A percentile compares a stretch with the other conserved stretches of the same genome.
phyloP scores from a whole-genome alignment of 441 rosid genomes.

The Brassica balearica region DNA sequence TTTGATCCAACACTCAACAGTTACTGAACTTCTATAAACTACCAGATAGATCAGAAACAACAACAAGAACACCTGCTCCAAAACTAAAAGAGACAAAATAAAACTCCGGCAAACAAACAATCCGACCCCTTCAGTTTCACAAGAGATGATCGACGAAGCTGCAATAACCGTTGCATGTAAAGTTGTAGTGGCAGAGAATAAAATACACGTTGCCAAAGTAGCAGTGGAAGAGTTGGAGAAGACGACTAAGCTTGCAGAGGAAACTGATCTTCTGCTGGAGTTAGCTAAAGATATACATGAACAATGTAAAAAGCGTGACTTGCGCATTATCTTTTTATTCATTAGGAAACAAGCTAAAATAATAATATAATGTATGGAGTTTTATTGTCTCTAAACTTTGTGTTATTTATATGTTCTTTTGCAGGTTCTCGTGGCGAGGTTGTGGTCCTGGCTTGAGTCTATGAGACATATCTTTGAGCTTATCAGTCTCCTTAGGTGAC shows the following conservation, averaged over 20 bases:
- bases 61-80: conserved; percentile 42
- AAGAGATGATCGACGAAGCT: conserved; percentile 62
- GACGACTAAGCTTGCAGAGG: conserved; percentile 64
- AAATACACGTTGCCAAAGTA: conserved; percentile 58
- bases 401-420: conserved; percentile 20
- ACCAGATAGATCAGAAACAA: conserved; percentile 47
- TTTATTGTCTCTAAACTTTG: neutral
- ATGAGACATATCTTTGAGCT: conserved; percentile 21
- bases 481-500: neutral
- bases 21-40: conserved; percentile 65
- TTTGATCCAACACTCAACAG: conserved; percentile 43
- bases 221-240: conserved; percentile 74
- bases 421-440: conserved; percentile 63
- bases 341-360: neutral
- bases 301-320: conserved; percentile 50
- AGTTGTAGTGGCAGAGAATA: conserved; percentile 78
- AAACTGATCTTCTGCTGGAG: conserved; percentile 55
- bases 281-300: conserved; percentile 64
- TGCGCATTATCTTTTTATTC: neutral
- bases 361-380: neutral
- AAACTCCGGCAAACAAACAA: conserved; percentile 45
- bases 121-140: conserved; percentile 31
- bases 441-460: conserved; percentile 52
- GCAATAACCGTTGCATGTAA: conserved; percentile 71
- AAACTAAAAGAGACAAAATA: conserved; percentile 52